Conservation (phyloP, 2,329 filamentous ascomycete genomes). For the Neofusicoccum laricinum region DNA sequence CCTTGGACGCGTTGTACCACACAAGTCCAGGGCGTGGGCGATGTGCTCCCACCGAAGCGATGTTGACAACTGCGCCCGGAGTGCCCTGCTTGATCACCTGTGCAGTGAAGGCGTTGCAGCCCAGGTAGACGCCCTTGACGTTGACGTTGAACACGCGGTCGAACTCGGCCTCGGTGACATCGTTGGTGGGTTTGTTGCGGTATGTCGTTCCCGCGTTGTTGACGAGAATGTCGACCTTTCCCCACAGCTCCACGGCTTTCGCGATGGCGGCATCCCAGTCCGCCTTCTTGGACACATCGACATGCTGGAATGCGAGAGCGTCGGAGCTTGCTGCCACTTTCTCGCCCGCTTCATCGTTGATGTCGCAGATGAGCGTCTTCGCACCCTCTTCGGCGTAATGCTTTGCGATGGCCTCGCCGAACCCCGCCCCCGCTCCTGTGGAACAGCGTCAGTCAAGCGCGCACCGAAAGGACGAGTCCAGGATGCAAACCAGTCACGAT, state of each 20-base stretch:
- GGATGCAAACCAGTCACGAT: constrained; percentile 50
- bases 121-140: constrained; percentile 64
- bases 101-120: constrained; percentile 57
- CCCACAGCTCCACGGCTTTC: constrained; percentile 52
- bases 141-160: constrained; percentile 67
- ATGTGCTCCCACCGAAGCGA: constrained; percentile 63
- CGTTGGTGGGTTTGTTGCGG: constrained; percentile 49
- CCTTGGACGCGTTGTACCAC: constrained; percentile 70
- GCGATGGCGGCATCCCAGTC: constrained; percentile 56
- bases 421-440: constrained; percentile 60
- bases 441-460: constrained; percentile 13
- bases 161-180: constrained; percentile 65
- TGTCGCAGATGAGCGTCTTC: constrained; percentile 61
- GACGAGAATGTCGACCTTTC: constrained; percentile 58
- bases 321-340: constrained; percentile 47
- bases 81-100: constrained; percentile 58
- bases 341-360: constrained; percentile 53
- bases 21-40: constrained; percentile 62
- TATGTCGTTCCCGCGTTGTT: constrained; percentile 61
- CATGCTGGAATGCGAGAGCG: constrained; percentile 35
- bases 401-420: constrained; percentile 60
- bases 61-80: constrained; percentile 62
- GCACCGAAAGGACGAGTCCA: constrained; percentile 13
- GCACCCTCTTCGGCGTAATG: constrained; percentile 60
- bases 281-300: constrained; percentile 53